These are phyloP conservation scores for Alternaria arborescens DNA, from an alignment of 2,329 filamentous ascomycete species.

Conservation along the genomic window DNA sequence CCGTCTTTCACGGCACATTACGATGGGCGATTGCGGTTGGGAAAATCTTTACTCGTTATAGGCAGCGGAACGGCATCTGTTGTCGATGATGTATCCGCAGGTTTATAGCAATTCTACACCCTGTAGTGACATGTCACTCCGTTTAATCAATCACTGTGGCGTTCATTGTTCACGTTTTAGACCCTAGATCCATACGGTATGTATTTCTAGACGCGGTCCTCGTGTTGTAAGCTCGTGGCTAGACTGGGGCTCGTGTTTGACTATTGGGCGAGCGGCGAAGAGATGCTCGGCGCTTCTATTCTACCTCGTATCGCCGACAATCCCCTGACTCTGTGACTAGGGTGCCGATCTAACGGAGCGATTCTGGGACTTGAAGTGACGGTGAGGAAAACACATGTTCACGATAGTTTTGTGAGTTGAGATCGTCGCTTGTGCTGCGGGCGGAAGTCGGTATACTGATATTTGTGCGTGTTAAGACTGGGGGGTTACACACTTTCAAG, in stretches of 20 bases:
- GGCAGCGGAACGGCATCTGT: not conserved
- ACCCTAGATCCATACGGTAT: not conserved
- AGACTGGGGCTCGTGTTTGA: conserved; percentile 1
- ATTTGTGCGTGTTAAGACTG: not conserved
- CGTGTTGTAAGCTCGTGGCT: conserved; percentile 2
- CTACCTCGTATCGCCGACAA: not conserved
- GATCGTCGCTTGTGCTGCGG: not conserved
- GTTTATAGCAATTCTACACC: conserved; percentile 2
- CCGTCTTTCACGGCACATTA: not conserved
- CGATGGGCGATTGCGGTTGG: conserved; percentile 1
- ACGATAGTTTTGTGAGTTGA: not conserved
- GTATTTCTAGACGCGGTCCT: not conserved
- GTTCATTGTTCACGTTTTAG: no score
- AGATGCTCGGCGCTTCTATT: not conserved
- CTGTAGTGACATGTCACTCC: not conserved
- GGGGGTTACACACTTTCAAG: not conserved
- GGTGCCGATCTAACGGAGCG: not conserved
- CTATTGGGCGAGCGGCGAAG: not conserved
- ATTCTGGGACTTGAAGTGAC: not conserved
- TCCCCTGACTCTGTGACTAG: not conserved
- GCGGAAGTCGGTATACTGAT: not conserved
- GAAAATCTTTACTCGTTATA: conserved; percentile 1
- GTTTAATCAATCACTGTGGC: not conserved
- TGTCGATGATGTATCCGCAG: not conserved
- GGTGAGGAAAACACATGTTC: conserved; percentile 4